These are phyloP conservation scores for Adansonia rubrostipa DNA, from an alignment of 441 rosid genomes.

Conservation along the genomic window DNA sequence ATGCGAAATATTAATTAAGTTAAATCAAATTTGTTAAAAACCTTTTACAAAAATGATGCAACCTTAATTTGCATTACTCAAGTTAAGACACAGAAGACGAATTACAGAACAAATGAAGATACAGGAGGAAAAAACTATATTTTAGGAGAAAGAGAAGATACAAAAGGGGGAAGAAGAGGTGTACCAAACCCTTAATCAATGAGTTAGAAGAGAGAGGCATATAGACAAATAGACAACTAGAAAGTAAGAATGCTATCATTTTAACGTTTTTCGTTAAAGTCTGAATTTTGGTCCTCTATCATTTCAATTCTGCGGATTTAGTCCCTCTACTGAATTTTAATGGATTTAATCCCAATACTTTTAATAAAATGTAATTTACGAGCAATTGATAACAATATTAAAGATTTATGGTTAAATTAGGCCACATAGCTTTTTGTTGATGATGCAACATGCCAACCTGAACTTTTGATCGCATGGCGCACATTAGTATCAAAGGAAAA, in stretches of 20 bases:
- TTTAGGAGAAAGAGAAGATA: neutral
- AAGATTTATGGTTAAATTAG: neutral
- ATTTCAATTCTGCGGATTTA: neutral
- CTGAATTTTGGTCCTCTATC: neutral
- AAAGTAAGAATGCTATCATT: conserved; percentile 5
- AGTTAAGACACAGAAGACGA: neutral
- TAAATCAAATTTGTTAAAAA: conserved; percentile 9
- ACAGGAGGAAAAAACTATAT: neutral
- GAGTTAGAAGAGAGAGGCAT: neutral
- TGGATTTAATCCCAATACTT: neutral
- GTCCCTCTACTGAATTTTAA: neutral
- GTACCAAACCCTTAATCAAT: conserved; percentile 6
- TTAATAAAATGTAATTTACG: conserved; percentile 11
- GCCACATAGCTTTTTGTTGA: neutral
- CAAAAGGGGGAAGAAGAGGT: neutral
- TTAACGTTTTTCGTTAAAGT: neutral
- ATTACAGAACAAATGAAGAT: conserved; percentile 7
- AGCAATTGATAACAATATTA: neutral
- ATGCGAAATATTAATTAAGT: conserved; percentile 15
- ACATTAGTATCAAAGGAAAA: neutral
- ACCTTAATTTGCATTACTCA: neutral
- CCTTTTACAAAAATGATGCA: neutral
- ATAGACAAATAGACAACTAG: neutral
- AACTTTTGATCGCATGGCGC: neutral
- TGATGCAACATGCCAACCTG: neutral